A percentile compares a stretch with the other conserved stretches of the same genome.
Conservation (phyloP, 139 green algal species). For the Pseudopediastrum boryanum region DNA sequence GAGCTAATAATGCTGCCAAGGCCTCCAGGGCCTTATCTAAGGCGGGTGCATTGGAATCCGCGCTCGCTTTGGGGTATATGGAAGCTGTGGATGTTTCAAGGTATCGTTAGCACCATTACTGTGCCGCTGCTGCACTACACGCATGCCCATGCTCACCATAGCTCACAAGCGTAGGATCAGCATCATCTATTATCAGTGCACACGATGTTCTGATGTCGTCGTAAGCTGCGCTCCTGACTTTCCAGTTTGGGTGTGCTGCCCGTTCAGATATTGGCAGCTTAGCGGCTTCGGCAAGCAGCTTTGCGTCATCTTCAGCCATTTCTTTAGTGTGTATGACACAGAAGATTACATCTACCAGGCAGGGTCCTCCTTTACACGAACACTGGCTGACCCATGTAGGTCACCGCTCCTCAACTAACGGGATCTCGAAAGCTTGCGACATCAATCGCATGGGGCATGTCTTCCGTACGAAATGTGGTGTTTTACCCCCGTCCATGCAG, state of each 20-base stretch:
- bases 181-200: slow-evolving; percentile 54
- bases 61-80: slow-evolving; percentile 82
- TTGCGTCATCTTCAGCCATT: slow-evolving; percentile 74
- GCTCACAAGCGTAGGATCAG: slow-evolving; percentile 72
- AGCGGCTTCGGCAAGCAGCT: slow-evolving; percentile 66
- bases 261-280: slow-evolving; percentile 70
- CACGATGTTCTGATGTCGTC: slow-evolving; percentile 72
- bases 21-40: slow-evolving; percentile 93
- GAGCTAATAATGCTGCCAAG: slow-evolving; percentile 63
- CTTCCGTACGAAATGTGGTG: too few species aligned
- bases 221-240: slow-evolving; percentile 82
- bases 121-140: background rate
- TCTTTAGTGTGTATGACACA: too few species aligned
- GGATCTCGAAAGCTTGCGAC: too few species aligned
- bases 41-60: slow-evolving; percentile 87
- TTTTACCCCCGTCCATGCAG: too few species aligned
- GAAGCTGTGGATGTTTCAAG: slow-evolving; percentile 50
- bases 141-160: slow-evolving; percentile 53
- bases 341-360: too few species aligned
- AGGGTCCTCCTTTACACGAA: too few species aligned
- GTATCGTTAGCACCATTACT: slow-evolving; percentile 42
- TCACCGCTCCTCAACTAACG: too few species aligned
- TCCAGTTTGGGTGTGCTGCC: slow-evolving; percentile 87
- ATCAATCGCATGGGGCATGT: too few species aligned
- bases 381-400: too few species aligned